phyloP scores from a whole-genome alignment of 345 rosid species.

The Salix brachista region DNA sequence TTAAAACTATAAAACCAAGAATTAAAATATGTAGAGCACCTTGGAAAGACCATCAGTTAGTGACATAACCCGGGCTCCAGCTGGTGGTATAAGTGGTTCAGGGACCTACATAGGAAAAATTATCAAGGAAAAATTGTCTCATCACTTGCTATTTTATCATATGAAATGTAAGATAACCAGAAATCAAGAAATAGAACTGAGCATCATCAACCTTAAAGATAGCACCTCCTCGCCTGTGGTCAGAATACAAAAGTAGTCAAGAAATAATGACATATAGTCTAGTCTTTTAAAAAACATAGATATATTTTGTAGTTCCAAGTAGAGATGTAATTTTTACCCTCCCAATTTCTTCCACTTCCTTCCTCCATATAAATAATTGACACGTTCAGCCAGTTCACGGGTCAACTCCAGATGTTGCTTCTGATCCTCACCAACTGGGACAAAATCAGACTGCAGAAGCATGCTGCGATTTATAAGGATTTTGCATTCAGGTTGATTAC shows the following conservation, averaged over 20 bases:
- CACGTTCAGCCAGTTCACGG: conserved; percentile 76
- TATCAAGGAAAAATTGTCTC: conserved; percentile 4
- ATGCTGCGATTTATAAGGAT: conserved; percentile 45
- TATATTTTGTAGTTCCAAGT: conserved; percentile 4
- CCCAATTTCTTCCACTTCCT: conserved; percentile 97
- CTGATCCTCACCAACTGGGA: conserved; percentile 97
- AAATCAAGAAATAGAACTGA: conserved; percentile 12
- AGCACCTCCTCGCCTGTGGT: conserved; percentile 63
- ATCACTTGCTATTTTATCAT: conserved; percentile 7
- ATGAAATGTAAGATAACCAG: conserved; percentile 20
- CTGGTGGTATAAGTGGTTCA: conserved; percentile 79
- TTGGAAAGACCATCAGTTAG: conserved; percentile 88
- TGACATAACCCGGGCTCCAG: conserved; percentile 90
- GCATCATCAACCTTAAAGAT: conserved; percentile 62
- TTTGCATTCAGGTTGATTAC: conserved; percentile 23
- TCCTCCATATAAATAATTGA: conserved; percentile 81
- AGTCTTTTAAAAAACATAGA: no score
- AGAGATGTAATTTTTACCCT: conserved; percentile 46
- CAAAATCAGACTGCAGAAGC: conserved; percentile 76
- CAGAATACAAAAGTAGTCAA: conserved; percentile 18
- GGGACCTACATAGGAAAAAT: conserved; percentile 55
- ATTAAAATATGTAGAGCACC: conserved; percentile 36
- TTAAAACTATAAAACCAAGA: not conserved
- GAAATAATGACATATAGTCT: not conserved
- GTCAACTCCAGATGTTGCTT: conserved; percentile 94